Evolutionary conservation across 1,139 yeast species (phyloP).

Genomic region (Taiozyma sp.): DNA sequence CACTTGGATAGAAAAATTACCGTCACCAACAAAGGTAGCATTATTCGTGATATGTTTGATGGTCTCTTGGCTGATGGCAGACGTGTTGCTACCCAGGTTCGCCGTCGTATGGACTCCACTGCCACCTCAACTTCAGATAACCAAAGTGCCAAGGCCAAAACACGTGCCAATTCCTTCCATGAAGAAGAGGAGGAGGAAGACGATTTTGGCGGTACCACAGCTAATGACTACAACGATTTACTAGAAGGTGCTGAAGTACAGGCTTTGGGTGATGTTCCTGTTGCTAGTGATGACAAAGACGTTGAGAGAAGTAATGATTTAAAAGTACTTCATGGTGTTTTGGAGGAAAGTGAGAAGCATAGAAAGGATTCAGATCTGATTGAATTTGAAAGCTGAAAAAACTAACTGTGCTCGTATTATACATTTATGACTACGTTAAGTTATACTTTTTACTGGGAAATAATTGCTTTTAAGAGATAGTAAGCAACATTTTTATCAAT

Average conservation of each 20-base stretch:
- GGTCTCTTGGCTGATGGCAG: slow-evolving; percentile 90
- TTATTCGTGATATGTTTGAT: slow-evolving; percentile 84
- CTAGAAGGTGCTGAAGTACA: slow-evolving; percentile 43
- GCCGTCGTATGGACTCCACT: slow-evolving; percentile 70
- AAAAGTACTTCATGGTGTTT: slow-evolving; percentile 17
- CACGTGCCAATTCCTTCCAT: slow-evolving; percentile 5
- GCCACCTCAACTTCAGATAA: slow-evolving; percentile 24
- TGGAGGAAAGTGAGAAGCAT: slow-evolving; percentile 10
- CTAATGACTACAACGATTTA: slow-evolving; percentile 46
- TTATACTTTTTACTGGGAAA: too few species aligned
- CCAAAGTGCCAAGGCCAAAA: slow-evolving; percentile 8
- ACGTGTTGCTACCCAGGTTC: slow-evolving; percentile 83
- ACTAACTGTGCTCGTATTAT: not conserved
- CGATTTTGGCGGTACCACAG: slow-evolving; percentile 39
- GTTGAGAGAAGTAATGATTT: slow-evolving; percentile 19
- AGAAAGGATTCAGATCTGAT: slow-evolving; percentile 12
- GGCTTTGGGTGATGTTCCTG: slow-evolving; percentile 26
- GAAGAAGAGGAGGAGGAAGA: slow-evolving; percentile 38
- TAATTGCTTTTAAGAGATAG: too few species aligned
- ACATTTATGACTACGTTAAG: not conserved
- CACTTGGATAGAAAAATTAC: slow-evolving; percentile 58
- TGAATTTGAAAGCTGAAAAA: slow-evolving; percentile 21
- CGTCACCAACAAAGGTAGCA: slow-evolving; percentile 48
- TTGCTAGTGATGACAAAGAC: slow-evolving; percentile 7
- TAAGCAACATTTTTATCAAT: too few species aligned